Evolutionary conservation across 371 early-diverging fungal species (phyloP).

Genomic region (Actinomortierella wolfii): DNA sequence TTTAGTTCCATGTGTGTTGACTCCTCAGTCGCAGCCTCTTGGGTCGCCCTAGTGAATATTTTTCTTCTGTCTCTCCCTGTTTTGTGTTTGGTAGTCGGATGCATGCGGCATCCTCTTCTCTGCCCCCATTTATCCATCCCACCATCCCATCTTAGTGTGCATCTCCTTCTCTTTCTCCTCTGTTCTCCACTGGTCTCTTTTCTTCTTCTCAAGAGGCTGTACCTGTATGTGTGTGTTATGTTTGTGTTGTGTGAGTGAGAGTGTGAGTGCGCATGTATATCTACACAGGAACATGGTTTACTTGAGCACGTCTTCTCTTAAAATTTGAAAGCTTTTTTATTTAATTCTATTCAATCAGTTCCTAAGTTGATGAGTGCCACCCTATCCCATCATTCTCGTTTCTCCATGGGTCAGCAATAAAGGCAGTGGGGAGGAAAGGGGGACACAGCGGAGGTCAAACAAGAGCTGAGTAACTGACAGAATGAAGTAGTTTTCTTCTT

Average conservation of each 20-base stretch:
- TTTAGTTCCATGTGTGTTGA: background rate
- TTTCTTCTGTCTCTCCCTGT: constrained; percentile 1
- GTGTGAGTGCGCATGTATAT: constrained; percentile 5
- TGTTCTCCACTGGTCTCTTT: background rate
- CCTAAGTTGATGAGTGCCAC: too few species aligned
- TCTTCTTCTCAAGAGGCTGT: background rate
- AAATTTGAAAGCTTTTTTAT: too few species aligned
- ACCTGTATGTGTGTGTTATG: background rate
- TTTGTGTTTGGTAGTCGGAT: background rate
- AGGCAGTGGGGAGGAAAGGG: background rate
- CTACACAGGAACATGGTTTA: too few species aligned
- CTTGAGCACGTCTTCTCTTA: too few species aligned
- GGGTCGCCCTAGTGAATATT: background rate
- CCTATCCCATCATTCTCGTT: too few species aligned
- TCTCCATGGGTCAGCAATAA: too few species aligned
- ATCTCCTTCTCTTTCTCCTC: constrained; percentile 4
- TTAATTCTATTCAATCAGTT: too few species aligned
- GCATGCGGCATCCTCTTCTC: background rate
- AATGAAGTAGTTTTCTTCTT: background rate
- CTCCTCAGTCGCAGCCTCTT: background rate
- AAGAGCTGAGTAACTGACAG: background rate
- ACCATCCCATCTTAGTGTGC: background rate
- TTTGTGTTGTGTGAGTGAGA: background rate
- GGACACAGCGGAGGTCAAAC: background rate
- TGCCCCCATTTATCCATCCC: background rate